Percentiles rank a stretch among this genome's conserved stretches.
Evolutionary conservation across 208 protist genomes (phyloP).

Genomic region (Leishmania lainsoni): DNA sequence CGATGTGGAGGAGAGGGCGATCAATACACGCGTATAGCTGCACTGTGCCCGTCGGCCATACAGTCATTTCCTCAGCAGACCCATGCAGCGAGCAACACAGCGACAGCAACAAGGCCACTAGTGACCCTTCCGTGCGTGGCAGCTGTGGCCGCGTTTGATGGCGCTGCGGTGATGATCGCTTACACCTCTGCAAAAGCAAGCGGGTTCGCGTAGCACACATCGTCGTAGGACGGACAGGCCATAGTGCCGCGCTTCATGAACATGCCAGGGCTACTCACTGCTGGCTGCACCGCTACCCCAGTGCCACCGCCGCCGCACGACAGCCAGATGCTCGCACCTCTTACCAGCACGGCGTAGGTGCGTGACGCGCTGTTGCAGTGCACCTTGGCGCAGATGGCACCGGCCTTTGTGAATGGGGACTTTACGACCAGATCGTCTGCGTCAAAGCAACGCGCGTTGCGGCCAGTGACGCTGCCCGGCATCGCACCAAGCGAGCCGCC

Average conservation of each 20-base stretch:
- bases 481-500: no score
- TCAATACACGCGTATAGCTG: no score
- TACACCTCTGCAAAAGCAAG: background rate
- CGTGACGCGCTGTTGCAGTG: constrained; percentile 16
- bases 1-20: no score
- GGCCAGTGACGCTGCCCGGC: no score
- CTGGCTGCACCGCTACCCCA: constrained; percentile 11
- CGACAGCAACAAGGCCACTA: no score
- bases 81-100: no score
- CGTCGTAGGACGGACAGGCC: constrained; percentile 38
- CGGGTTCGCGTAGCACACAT: constrained; percentile 41
- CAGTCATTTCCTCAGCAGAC: no score
- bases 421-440: no score
- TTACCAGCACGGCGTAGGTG: constrained; percentile 31
- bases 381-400: constrained; percentile 31
- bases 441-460: no score
- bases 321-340: constrained; percentile 9
- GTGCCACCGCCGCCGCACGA: constrained; percentile 14
- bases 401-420: background rate
- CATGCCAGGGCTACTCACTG: constrained; percentile 12
- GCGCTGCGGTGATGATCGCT: background rate
- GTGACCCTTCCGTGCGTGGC: no score
- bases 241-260: constrained; percentile 24
- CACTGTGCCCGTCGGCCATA: no score
- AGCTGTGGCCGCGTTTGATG: no score